phyloP scores from a whole-genome alignment of 2,329 filamentous ascomycete genomes.

The Fusarium lateritium region DNA sequence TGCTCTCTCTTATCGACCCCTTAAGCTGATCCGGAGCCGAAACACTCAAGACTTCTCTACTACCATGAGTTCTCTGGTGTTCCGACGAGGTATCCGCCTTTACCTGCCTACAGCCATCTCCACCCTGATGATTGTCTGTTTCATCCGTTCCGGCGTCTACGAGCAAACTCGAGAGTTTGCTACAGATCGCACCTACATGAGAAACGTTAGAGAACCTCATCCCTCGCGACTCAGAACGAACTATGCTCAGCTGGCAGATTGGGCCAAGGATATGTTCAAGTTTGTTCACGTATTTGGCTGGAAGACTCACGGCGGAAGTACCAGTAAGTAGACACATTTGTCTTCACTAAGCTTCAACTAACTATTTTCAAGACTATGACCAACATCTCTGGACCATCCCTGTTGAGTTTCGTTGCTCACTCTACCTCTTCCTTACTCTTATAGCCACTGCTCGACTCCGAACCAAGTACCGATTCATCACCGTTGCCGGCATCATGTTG shows the following conservation, averaged over 20 bases:
- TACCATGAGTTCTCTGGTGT: conserved; percentile 65
- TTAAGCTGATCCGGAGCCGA: conserved; percentile 62
- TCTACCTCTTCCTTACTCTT: conserved; percentile 69
- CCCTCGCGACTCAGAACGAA: conserved; percentile 57
- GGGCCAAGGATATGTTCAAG: conserved; percentile 63
- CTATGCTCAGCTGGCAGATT: conserved; percentile 61
- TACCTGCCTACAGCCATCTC: conserved; percentile 67
- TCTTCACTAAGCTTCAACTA: neutral
- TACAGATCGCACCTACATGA: conserved; percentile 59
- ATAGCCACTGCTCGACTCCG: conserved; percentile 65
- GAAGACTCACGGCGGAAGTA: conserved; percentile 63
- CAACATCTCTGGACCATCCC: conserved; percentile 75
- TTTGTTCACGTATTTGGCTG: conserved; percentile 68
- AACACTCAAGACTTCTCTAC: conserved; percentile 58
- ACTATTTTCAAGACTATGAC: conserved; percentile 60
- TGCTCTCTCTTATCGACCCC: conserved; percentile 68
- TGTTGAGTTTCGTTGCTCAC: conserved; percentile 71
- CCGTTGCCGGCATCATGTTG: conserved; percentile 58
- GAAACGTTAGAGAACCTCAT: conserved; percentile 66
- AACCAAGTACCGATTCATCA: conserved; percentile 58
- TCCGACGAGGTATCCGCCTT: conserved; percentile 67
- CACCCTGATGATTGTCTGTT: conserved; percentile 62
- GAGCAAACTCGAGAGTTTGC: conserved; percentile 65
- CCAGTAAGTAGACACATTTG: conserved; percentile 50
- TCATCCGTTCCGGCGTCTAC: conserved; percentile 63